Evolutionary conservation across 2,329 filamentous ascomycete genomes (phyloP), one percentile per base, ranked within the genome.

Genomic region (Herpotrichia juniperi): DNA sequence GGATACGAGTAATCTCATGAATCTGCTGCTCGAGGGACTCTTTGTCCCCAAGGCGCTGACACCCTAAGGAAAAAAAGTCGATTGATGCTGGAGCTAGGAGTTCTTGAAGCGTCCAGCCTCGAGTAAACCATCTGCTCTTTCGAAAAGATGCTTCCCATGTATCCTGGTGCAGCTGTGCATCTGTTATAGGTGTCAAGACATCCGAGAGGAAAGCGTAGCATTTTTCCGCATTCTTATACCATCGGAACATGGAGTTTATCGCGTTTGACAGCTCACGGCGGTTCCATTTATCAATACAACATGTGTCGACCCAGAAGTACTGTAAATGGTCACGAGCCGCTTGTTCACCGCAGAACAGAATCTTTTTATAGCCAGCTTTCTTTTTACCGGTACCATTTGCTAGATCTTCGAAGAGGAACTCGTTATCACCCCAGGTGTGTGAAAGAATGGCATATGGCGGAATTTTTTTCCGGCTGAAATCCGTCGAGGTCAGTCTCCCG

Each of bases 391-490:
- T 42, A 17, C 37, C 42, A 34, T 37, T 54, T 22, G 12, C 28
- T 50, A 67, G 32, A 46, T 71, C 59, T 53, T 66, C 49, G 35
- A 68, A 57, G 22, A 59, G 62, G 24, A 68, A 51, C 58, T 74
- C 66, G 12, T 65, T 63, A 35, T 61, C 48, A 21, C 52, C 44
- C 70, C 69, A 73, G 48, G 59, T 65, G 54, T 74, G 71, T 17
- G 68, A 74, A 10, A 74, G 66, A 42, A 74, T 73, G 6, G 67
- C 70, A 50, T 48, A 54, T 48, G 17, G 55, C 39, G 53, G 54
- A 26, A 57, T 56, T 7, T 42, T 32, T 28, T 59, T 58, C 43
- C 53, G 32, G 44, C 48, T 19, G 16, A 58, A 60, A 22, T 60
- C 48, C 51, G 55, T 61, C 22, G 39, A 52, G 45, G 39, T 37